Base-by-base conservation (phyloP, 139 green algal species). In the Asterochloris erici region DNA sequence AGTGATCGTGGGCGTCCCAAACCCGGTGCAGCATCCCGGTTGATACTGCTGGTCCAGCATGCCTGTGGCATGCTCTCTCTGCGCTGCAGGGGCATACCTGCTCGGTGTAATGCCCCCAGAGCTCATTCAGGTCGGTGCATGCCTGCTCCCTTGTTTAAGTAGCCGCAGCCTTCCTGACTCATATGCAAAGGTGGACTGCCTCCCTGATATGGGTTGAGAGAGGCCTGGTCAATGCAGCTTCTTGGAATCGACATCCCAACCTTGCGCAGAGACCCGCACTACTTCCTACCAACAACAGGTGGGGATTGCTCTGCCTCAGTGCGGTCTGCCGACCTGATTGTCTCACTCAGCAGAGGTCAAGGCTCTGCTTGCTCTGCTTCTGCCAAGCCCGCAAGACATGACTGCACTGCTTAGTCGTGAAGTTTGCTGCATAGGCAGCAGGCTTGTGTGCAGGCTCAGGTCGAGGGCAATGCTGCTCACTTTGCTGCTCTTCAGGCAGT, bases 61-160 rank as follows among this genome's bases (percentile, higher is more conserved):
- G 66, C 66, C 23, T 21, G 10, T 77, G 2, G n/a, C 71, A 77
- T 60, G 71, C 24, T 60, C 19, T 38, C 71, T 68, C 27, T 73
- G 73, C 73, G 68, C 78, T 66, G 63, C 83, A 91, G 88, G 89
- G n/a, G 89, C 89, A 27, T 94, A 94, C 75, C 85, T 94, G 61
- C 79, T 94, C 63, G 90, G 90, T 2, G 84, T 93, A 4, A 90
- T 93, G 86, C 90, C 90, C 0, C 90, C 90, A 14, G 90, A 94
- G 75, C 86, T 94, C 12, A 80, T 91, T 0, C 29, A 85, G 78
- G 81, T 86, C 13, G 23, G 11, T 73, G 68, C 23, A 24, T 73
- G 68, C 68, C 24, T 27, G 27, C 63, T 21, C 47, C 15, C 38
- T 78, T 79, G 64, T 54, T 68, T 23, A 15, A 23, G 15, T 14